Evolutionary conservation across 2,329 filamentous ascomycete species (phyloP), one percentile per base, ranked within the genome.

Genomic region (Colletotrichum abscissum): DNA sequence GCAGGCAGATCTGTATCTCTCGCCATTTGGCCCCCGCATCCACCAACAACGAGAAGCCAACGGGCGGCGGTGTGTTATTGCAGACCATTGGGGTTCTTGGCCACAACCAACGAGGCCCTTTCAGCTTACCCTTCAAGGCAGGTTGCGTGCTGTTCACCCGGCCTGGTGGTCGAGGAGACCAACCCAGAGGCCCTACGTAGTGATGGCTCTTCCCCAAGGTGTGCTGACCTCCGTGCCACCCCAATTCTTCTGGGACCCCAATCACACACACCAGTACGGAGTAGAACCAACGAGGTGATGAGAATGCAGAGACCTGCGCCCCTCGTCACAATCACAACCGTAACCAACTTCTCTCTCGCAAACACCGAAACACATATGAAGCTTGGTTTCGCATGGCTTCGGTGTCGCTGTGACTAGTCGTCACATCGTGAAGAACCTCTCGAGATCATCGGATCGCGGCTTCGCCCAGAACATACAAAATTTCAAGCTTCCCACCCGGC

Each of bases 361-460:
- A 65, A 60, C 69, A 69, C 38, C 63, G 60, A 73, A 52, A 74
- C 72, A 52, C 65, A 73, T 74, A 67, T 73, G 70, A 73, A 9
- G 69, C 60, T 14, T 33, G 30, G 60, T 73, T 57, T 69, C 58
- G 69, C 72, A 63, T 62, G 1, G 26, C 26, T 52, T 54, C 14
- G 52, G 30, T 30, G 16, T 30, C 8, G 33, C 24, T 28, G 30
- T 35, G 33, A 35, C 33, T 35, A 35, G 33, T 35, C 33, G 33
- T 35, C 33, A 35, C 33, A 35, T 35, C 33, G 33, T 35, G 33
- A 16, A 9, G 9, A 8, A 35, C 33, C 33, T 35, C 33, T 35
- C 33, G 33, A 35, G 33, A 35, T 4, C 11, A 1, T 35, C 33
- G 33, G 33, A 14, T 35, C 11, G 33, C 33, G 33, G 11, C 33